Conservation (phyloP, 768 basidiomycete genomes). For the Hydnomerulius pinastri region DNA sequence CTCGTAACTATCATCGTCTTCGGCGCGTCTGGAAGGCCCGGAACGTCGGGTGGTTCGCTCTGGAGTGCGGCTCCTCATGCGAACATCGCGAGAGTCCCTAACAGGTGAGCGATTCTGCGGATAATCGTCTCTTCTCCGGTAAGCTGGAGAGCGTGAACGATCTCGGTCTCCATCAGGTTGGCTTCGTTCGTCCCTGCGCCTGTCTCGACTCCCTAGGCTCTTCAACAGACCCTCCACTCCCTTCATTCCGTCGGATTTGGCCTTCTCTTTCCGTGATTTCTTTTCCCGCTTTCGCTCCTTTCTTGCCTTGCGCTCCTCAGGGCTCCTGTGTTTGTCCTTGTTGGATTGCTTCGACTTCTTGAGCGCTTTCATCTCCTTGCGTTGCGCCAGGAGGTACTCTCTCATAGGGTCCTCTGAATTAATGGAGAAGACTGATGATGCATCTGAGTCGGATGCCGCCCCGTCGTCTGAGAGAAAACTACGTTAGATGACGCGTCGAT, state of each 20-base stretch:
- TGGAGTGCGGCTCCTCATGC: slow-evolving; percentile 18
- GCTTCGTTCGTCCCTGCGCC: slow-evolving; percentile 5
- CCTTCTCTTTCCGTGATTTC: slow-evolving; percentile 52
- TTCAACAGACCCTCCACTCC: slow-evolving; percentile 70
- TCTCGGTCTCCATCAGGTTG: slow-evolving; percentile 15
- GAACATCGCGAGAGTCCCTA: slow-evolving; percentile 9
- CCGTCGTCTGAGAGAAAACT: slow-evolving; percentile 43
- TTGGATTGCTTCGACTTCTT: slow-evolving; percentile 61
- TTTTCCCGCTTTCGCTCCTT: slow-evolving; percentile 77
- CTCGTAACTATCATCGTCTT: slow-evolving; percentile 5
- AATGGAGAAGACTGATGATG: slow-evolving; percentile 62
- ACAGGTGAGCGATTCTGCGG: slow-evolving; percentile 5
- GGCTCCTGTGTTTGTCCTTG: slow-evolving; percentile 71
- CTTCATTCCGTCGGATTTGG: slow-evolving; percentile 61
- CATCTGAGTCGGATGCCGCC: slow-evolving; percentile 65
- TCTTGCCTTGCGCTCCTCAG: slow-evolving; percentile 72
- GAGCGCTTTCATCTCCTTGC: slow-evolving; percentile 66
- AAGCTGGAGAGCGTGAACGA: slow-evolving; percentile 11
- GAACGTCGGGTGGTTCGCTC: slow-evolving; percentile 13
- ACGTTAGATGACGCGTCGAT: slow-evolving; percentile 3
- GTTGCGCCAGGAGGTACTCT: slow-evolving; percentile 81
- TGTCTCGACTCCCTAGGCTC: slow-evolving; percentile 40
- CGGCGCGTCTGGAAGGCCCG: not conserved
- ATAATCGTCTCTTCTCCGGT: slow-evolving; percentile 1
- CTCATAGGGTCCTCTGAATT: slow-evolving; percentile 99